Evolutionary conservation across 2,329 filamentous ascomycete species (phyloP), one percentile per base, ranked within the genome.

Genomic region (Kalaharituber pfeilii): DNA sequence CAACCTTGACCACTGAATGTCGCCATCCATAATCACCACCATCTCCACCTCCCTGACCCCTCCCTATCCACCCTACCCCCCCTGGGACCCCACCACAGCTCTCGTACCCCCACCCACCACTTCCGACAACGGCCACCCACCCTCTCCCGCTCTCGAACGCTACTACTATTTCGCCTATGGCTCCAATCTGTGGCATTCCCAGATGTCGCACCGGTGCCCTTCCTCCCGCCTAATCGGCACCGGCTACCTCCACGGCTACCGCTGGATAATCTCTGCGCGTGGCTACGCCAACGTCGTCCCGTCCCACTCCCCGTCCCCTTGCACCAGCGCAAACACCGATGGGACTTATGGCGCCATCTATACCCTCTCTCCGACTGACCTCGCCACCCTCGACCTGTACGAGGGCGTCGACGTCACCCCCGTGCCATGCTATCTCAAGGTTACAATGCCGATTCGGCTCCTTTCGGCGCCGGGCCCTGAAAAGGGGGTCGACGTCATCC

Each of bases 211-310:
- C 47, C 78, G 81, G 52, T 85, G 82, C 64, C 74, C 74, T 1
- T 65, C 64, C 13, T 76, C 77, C 1, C 68, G 65, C 11, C 76
- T 77, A 52, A 65, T 78, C 5, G 78, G 78, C 44, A 68, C 82
- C 51, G 81, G 73, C 2, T 67, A 74, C 20, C 71, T 86, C 2
- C 63, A 66, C 1, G 69, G 70, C 39, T 82, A 78, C 71, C 69
- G 66, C 45, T 86, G 80, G 79, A 71, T 82, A 52, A 84, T 86
- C 69, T 81, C 79, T 63, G 66, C 70, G 47, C 73, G 80, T 1
- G 80, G 80, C 13, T 84, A 80, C 64, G 82, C 82, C 36, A 86
- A 84, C 63, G 69, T 85, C n/a, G 73, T 79, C 25, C 64, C 62
- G n/a, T 56, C 64, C 2, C 22, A 28, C 28, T 13, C 28, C 2